Percentiles rank a stretch among this genome's conserved stretches.
Conservation (phyloP, 75 land plant species). For the Adiantum capillusveneris region DNA sequence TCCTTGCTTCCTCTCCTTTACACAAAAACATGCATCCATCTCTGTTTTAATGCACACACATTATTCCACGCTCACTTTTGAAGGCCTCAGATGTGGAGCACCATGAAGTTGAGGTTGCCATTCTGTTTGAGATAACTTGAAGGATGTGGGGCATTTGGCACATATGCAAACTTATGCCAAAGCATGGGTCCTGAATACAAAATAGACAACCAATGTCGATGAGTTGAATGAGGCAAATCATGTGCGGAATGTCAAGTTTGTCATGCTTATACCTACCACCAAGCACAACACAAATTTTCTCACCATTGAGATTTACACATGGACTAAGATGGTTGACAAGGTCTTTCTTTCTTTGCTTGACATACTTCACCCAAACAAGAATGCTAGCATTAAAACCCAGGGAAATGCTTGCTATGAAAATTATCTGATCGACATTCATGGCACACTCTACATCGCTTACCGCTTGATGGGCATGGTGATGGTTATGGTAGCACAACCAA, state of each 20-base stretch:
- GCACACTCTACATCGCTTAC: no score
- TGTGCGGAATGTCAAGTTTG: slow-evolving; percentile 9
- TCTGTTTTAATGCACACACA: no score
- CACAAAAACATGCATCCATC: no score
- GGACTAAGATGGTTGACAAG: slow-evolving; percentile 1
- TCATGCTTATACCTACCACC: not conserved
- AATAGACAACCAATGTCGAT: slow-evolving; percentile 4
- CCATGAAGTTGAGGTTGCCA: slow-evolving; percentile 1
- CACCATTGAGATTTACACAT: slow-evolving; percentile 6
- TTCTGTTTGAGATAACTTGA: slow-evolving; percentile 10
- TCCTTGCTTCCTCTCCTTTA: no score
- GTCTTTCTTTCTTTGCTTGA: not conserved
- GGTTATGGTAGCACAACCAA: no score
- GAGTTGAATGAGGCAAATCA: slow-evolving; percentile 1
- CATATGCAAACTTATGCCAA: slow-evolving; percentile 13
- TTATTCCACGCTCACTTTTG: no score
- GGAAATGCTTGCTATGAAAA: no score
- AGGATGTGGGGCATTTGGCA: slow-evolving; percentile 13
- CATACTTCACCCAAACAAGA: no score
- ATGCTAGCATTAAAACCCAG: no score
- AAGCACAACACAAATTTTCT: not conserved
- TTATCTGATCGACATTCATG: no score
- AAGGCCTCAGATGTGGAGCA: no score
- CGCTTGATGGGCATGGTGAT: no score
- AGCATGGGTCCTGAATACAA: slow-evolving; percentile 7